A percentile compares a stretch with the other conserved stretches of the same genome.
These are phyloP conservation scores for Suillus plorans DNA, from an alignment of 768 basidiomycete genomes.

Conservation along the genomic window DNA sequence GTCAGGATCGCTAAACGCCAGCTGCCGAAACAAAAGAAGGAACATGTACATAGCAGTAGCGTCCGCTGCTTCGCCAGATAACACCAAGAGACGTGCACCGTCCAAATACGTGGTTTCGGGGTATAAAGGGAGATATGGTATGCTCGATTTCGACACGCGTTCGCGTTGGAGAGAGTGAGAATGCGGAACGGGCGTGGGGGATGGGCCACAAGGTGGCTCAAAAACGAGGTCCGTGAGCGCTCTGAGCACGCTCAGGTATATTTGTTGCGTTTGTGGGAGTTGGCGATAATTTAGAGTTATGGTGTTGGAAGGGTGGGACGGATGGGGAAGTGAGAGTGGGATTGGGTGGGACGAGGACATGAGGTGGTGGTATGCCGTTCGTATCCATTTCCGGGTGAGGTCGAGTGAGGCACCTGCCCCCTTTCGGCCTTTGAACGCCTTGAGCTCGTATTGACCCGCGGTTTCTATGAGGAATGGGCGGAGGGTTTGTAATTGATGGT, in stretches of 20 bases:
- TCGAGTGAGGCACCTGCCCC: slow-evolving; percentile 44
- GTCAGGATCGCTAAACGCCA: slow-evolving; percentile 38
- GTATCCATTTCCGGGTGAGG: slow-evolving; percentile 67
- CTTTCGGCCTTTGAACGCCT: slow-evolving; percentile 67
- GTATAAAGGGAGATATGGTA: slow-evolving; percentile 42
- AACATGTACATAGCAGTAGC: slow-evolving; percentile 77
- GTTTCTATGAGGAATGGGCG: slow-evolving; percentile 85
- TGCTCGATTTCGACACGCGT: slow-evolving; percentile 27
- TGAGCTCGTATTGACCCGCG: slow-evolving; percentile 77
- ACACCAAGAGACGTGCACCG: slow-evolving; percentile 60
- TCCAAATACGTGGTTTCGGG: slow-evolving; percentile 86
- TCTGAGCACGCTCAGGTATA: slow-evolving; percentile 55
- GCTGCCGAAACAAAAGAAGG: slow-evolving; percentile 76
- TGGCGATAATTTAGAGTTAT: slow-evolving; percentile 46
- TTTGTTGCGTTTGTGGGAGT: slow-evolving; percentile 42
- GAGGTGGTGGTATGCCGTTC: slow-evolving; percentile 47
- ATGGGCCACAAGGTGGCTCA: slow-evolving; percentile 39
- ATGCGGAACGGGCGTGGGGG: background rate
- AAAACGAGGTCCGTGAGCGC: slow-evolving; percentile 69
- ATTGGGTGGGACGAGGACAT: slow-evolving; percentile 33
- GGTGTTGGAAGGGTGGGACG: slow-evolving; percentile 40
- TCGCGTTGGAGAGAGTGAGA: slow-evolving; percentile 22
- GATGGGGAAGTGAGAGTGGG: slow-evolving; percentile 36
- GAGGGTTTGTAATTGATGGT: slow-evolving; percentile 91
- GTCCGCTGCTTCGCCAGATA: slow-evolving; percentile 75